Percentiles rank a stretch among this genome's conserved stretches.
These are phyloP conservation scores for Diaporthe sp. DNA, from an alignment of 2,329 filamentous ascomycete species.

Conservation along the genomic window DNA sequence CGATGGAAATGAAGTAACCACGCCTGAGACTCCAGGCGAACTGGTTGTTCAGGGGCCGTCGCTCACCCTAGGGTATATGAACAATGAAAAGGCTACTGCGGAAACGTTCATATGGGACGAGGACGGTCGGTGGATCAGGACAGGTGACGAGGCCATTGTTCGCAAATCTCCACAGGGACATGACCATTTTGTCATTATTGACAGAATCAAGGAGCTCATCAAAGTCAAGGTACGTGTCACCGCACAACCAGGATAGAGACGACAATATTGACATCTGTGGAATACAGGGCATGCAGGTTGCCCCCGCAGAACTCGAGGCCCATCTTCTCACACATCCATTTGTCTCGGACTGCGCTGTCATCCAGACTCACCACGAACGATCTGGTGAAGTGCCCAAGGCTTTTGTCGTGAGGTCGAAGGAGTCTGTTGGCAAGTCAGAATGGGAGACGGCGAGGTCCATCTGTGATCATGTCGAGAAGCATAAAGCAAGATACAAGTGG, in stretches of 20 bases:
- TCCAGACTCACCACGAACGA: constrained; percentile 65
- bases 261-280: constrained; percentile 62
- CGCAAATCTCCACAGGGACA: constrained; percentile 70
- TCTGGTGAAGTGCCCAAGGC: constrained; percentile 66
- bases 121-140: constrained; percentile 80
- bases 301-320: constrained; percentile 76
- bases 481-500: too few species aligned
- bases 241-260: constrained; percentile 9
- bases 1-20: constrained; percentile 76
- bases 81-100: constrained; percentile 83
- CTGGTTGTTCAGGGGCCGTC: constrained; percentile 82
- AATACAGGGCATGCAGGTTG: too few species aligned
- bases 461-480: too few species aligned
- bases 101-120: constrained; percentile 78
- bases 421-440: too few species aligned
- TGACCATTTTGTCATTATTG: constrained; percentile 87
- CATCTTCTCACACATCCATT: constrained; percentile 73
- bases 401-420: constrained; percentile 59
- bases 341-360: constrained; percentile 75
- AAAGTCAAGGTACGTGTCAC: constrained; percentile 66
- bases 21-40: constrained; percentile 80
- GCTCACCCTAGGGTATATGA: constrained; percentile 83
- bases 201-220: constrained; percentile 69
- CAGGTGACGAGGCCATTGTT: constrained; percentile 85
- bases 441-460: too few species aligned